Evolutionary conservation across 768 basidiomycete species (phyloP).

Genomic region (Holtermannia corniformis): DNA sequence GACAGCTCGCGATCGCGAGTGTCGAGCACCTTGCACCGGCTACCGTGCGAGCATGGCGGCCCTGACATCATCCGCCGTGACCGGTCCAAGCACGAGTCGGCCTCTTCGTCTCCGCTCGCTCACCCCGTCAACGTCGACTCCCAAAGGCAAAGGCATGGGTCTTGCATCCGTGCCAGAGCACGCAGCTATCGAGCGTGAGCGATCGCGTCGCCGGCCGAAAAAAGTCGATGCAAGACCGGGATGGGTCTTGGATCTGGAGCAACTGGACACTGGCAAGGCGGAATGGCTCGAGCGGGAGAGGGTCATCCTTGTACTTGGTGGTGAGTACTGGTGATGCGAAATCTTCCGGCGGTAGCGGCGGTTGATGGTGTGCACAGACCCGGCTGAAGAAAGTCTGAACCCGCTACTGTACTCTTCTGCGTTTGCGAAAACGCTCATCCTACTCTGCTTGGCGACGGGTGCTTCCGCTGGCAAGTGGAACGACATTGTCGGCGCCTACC

Average conservation of each 20-base stretch:
- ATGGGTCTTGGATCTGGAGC: constrained; percentile 18
- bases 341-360: too few species aligned
- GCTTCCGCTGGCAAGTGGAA: not conserved
- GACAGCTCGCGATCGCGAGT: too few species aligned
- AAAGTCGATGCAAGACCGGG: constrained; percentile 7
- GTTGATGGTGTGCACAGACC: not conserved
- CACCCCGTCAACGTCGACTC: not conserved
- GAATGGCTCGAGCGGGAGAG: constrained; percentile 12
- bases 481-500: constrained; percentile 3
- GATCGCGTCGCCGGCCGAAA: not conserved
- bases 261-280: constrained; percentile 9
- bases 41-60: not conserved
- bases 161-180: not conserved
- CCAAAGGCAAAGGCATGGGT: not conserved
- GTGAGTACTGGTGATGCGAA: too few species aligned
- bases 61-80: too few species aligned
- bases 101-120: not conserved
- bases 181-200: not conserved
- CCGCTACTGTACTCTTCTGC: constrained; percentile 21
- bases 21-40: too few species aligned
- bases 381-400: constrained; percentile 13
- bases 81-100: not conserved
- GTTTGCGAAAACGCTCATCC: constrained; percentile 14
- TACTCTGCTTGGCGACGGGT: not conserved
- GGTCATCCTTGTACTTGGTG: constrained; percentile 19